phyloP scores from a whole-genome alignment of 768 basidiomycete species.

The Kwoniella europaea region DNA sequence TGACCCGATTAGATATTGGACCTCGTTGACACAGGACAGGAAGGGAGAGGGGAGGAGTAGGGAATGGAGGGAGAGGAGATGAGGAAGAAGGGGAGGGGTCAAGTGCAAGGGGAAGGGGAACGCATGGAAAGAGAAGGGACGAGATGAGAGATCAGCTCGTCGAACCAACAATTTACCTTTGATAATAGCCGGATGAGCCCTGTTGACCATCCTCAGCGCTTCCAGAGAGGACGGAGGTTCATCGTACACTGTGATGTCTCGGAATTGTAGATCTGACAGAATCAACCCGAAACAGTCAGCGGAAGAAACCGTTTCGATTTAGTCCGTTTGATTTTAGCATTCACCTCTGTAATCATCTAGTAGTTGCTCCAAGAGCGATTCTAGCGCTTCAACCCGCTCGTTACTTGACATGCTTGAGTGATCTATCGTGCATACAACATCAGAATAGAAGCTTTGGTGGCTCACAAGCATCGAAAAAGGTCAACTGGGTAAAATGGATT shows the following conservation, averaged over 20 bases:
- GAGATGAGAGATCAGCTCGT: neutral
- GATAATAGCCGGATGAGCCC: conserved; percentile 75
- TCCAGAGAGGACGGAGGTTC: conserved; percentile 70
- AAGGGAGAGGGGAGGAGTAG: too few species aligned
- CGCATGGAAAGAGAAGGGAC: too few species aligned
- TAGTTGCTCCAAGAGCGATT: conserved; percentile 18
- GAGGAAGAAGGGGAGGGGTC: too few species aligned
- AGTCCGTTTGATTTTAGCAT: neutral
- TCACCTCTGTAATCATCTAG: conserved; percentile 39
- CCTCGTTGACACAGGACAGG: neutral
- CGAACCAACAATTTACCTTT: conserved; percentile 61
- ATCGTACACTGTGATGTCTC: conserved; percentile 55
- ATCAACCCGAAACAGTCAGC: neutral
- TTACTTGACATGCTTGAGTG: neutral
- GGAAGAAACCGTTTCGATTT: neutral
- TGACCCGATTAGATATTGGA: too few species aligned
- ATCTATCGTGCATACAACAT: neutral
- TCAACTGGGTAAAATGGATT: too few species aligned
- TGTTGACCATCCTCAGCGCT: conserved; percentile 70
- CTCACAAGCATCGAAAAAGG: too few species aligned
- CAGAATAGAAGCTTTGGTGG: too few species aligned
- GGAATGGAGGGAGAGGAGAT: too few species aligned
- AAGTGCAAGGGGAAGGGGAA: too few species aligned
- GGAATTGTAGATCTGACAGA: conserved; percentile 27
- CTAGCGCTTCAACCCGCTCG: conserved; percentile 5